These are phyloP conservation scores for Tausonia pullulans DNA, from an alignment of 1,284 basidiomycete genomes.

Conservation along the genomic window DNA sequence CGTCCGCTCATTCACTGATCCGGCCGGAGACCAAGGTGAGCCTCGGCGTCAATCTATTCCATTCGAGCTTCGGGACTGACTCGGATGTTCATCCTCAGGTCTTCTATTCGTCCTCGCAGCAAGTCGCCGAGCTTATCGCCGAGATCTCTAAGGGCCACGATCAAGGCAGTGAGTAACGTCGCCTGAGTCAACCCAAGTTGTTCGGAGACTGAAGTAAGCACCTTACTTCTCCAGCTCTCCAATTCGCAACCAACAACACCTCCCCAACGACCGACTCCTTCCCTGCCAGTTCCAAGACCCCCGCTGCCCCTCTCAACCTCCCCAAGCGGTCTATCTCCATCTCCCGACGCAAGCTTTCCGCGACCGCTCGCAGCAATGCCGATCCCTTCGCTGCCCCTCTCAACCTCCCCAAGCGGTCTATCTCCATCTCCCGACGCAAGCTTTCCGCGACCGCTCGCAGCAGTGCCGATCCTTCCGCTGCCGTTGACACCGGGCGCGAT, in stretches of 20 bases:
- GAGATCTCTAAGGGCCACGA: constrained; percentile 6
- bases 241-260: not conserved
- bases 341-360: not conserved
- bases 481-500: constrained; percentile 4
- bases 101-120: constrained; percentile 10
- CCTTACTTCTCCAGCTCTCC: not conserved
- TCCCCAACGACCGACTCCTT: not conserved
- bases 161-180: not conserved
- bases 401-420: constrained; percentile 8
- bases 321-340: constrained; percentile 10
- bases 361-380: not conserved
- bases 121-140: constrained; percentile 12
- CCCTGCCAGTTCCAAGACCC: not conserved
- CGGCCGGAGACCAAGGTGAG: constrained; percentile 13
- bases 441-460: too few relatives aligned
- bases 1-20: not conserved
- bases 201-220: not conserved
- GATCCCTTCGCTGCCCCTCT: not conserved
- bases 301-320: constrained; percentile 3
- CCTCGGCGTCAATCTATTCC: too few relatives aligned
- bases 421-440: constrained; percentile 1
- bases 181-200: not conserved
- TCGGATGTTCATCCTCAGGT: not conserved
- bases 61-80: too few relatives aligned
- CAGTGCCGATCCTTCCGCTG: not conserved